phyloP scores from a whole-genome alignment of 108 stramenopile genomes.

The Schizochytrium sp. region DNA sequence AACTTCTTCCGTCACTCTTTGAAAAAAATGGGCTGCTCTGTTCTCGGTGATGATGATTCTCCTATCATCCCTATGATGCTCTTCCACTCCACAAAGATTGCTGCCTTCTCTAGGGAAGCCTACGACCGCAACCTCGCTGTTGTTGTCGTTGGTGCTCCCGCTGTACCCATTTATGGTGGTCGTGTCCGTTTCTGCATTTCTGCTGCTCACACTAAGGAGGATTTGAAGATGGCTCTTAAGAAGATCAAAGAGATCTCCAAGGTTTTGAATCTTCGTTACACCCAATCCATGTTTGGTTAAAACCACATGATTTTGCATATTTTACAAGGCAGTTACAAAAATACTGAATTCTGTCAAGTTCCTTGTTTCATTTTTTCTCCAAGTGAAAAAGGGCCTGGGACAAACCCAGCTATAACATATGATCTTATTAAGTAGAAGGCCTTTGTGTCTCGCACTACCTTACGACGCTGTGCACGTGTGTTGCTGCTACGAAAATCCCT shows the following conservation, averaged over 20 bases:
- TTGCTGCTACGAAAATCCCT: no score
- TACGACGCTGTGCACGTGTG: no score
- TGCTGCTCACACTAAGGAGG: slow-evolving; percentile 92
- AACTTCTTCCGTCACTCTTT: slow-evolving; percentile 95
- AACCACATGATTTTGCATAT: background rate
- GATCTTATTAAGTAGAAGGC: no score
- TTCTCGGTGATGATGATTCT: slow-evolving; percentile 93
- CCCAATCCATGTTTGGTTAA: slow-evolving; percentile 31
- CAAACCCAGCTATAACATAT: no score
- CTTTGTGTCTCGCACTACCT: no score
- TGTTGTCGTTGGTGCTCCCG: slow-evolving; percentile 98
- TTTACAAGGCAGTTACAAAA: no score
- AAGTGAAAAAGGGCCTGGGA: no score
- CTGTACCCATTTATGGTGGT: slow-evolving; percentile 89
- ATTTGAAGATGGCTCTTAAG: slow-evolving; percentile 85
- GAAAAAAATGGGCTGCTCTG: slow-evolving; percentile 93
- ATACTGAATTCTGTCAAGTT: no score
- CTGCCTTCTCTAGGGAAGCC: slow-evolving; percentile 96
- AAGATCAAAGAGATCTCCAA: slow-evolving; percentile 87
- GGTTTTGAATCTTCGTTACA: slow-evolving; percentile 50
- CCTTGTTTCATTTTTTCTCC: no score
- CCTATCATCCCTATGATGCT: slow-evolving; percentile 98
- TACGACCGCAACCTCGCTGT: slow-evolving; percentile 95
- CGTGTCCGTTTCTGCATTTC: slow-evolving; percentile 96
- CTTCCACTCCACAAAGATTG: slow-evolving; percentile 96